Evolutionary conservation across 306 rosid species (phyloP).

Genomic region (Fragaria ananassa): DNA sequence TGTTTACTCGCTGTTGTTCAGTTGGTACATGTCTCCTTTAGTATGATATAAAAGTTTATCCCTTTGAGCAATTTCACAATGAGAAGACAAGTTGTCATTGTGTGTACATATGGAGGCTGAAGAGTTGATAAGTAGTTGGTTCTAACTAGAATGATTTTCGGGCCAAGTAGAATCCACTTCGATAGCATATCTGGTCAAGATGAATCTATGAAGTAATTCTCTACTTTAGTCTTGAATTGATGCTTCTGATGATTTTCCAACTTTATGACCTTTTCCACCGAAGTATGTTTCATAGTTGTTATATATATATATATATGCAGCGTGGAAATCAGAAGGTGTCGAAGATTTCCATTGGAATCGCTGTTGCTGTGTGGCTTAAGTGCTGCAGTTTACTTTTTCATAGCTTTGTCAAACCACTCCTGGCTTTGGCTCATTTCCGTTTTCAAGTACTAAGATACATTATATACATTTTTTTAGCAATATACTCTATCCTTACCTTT

Average conservation of each 20-base stretch:
- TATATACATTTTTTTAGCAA: too few species aligned
- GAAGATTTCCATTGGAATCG: constrained; percentile 47
- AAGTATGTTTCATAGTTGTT: not conserved
- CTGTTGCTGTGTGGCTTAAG: constrained; percentile 49
- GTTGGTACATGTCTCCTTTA: too few species aligned
- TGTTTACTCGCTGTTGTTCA: too few species aligned
- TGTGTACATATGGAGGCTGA: too few species aligned
- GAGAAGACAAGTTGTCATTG: too few species aligned
- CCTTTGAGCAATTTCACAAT: too few species aligned
- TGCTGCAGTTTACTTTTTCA: constrained; percentile 67
- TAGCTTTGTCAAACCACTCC: constrained; percentile 55
- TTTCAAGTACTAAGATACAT: constrained; percentile 46
- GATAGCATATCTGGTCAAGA: too few species aligned
- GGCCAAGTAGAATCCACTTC: too few species aligned
- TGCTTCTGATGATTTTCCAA: not conserved
- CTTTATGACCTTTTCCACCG: not conserved
- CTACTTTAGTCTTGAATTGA: not conserved
- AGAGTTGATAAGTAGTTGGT: too few species aligned
- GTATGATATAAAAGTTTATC: too few species aligned
- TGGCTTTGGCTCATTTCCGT: constrained; percentile 91
- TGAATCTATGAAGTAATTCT: constrained; percentile 54
- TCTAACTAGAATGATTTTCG: too few species aligned
- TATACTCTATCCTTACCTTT: constrained; percentile 10
- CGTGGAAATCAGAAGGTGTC: constrained; percentile 78
- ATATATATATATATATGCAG: constrained; percentile 34